Evolutionary conservation across 2,329 filamentous ascomycete genomes (phyloP).

Genomic region (Trichoderma aggressivum): DNA sequence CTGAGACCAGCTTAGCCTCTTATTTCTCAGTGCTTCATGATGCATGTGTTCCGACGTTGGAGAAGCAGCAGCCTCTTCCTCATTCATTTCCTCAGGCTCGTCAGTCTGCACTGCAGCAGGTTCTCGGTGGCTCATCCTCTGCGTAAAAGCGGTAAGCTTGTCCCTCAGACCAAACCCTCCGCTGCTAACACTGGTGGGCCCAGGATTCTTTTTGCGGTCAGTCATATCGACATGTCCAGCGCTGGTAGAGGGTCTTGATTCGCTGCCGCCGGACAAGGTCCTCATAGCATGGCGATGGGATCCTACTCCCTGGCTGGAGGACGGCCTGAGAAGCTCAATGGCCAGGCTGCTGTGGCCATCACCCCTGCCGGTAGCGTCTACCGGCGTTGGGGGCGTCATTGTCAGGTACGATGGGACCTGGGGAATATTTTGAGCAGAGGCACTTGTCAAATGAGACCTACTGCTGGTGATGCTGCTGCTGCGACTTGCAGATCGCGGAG

Average conservation of each 20-base stretch:
- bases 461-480: slow-evolving; percentile 52
- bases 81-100: slow-evolving; percentile 6
- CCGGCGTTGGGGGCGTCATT: slow-evolving; percentile 48
- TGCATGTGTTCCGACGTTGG: neutral
- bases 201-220: slow-evolving; percentile 28
- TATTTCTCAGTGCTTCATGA: neutral
- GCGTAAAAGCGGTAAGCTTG: slow-evolving; percentile 35
- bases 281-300: slow-evolving; percentile 22
- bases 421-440: slow-evolving; percentile 27
- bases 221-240: slow-evolving; percentile 27
- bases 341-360: slow-evolving; percentile 26
- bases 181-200: slow-evolving; percentile 25
- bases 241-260: slow-evolving; percentile 33
- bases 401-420: slow-evolving; percentile 41
- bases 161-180: slow-evolving; percentile 36
- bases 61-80: neutral
- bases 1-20: slow-evolving; percentile 18
- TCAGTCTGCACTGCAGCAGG: slow-evolving; percentile 10
- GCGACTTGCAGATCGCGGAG: slow-evolving; percentile 45
- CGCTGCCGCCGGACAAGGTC: slow-evolving; percentile 19
- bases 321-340: slow-evolving; percentile 32
- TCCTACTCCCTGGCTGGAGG: slow-evolving; percentile 31
- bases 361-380: slow-evolving; percentile 27
- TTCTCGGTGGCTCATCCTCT: slow-evolving; percentile 28
- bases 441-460: slow-evolving; percentile 40